Conservation (phyloP, 1,284 basidiomycete species). For the Anthracocystis panici-leucophaei region DNA sequence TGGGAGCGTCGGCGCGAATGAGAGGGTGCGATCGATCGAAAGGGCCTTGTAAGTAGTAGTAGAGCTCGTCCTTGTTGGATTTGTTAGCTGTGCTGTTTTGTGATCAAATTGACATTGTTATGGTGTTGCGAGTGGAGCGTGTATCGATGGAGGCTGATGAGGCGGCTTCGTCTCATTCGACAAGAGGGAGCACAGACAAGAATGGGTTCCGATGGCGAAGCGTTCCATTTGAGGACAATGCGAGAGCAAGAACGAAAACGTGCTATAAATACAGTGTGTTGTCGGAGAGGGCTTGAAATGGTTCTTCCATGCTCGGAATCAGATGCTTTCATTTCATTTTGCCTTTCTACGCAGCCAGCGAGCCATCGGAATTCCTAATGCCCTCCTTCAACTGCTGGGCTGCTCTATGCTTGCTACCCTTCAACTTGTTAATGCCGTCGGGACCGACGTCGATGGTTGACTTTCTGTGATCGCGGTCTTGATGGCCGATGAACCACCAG, state of each 20-base stretch:
- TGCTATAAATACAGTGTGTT: too few relatives aligned
- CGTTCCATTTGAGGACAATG: too few relatives aligned
- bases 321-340: too few relatives aligned
- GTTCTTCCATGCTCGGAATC: too few relatives aligned
- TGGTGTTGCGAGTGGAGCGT: neutral
- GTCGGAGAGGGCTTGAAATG: too few relatives aligned
- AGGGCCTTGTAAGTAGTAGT: constrained; percentile 14
- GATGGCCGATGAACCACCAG: constrained; percentile 56
- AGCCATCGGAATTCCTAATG: constrained; percentile 29
- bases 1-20: constrained; percentile 16
- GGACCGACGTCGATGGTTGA: constrained; percentile 37
- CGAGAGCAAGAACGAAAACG: too few relatives aligned
- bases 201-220: too few relatives aligned
- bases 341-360: constrained; percentile 10
- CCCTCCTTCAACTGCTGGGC: constrained; percentile 43
- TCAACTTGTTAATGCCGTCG: constrained; percentile 45
- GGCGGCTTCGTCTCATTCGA: too few relatives aligned
- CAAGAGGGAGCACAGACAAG: too few relatives aligned
- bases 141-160: too few relatives aligned
- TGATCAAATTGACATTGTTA: constrained; percentile 4
- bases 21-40: constrained; percentile 4
- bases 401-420: constrained; percentile 43
- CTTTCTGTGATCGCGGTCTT: constrained; percentile 40
- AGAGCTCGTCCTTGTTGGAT: neutral
- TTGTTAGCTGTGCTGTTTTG: neutral